These are phyloP conservation scores for Meyerozyma carpophila DNA, from an alignment of 1,139 yeast species.

Conservation along the genomic window DNA sequence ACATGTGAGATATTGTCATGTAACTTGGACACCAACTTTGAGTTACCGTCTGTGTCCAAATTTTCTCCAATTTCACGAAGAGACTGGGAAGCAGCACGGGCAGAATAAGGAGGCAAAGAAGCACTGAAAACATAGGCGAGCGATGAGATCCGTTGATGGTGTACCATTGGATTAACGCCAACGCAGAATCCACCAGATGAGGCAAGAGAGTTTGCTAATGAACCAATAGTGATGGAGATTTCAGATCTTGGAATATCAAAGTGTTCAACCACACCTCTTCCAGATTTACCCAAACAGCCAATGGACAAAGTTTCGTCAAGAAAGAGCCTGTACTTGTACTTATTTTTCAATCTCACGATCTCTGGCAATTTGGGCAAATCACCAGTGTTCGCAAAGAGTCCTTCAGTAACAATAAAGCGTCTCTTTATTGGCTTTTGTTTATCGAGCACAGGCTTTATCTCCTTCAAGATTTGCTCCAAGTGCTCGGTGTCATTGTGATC, in stretches of 20 bases:
- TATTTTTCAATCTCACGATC: conserved; percentile 69
- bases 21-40: conserved; percentile 23
- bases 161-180: conserved; percentile 78
- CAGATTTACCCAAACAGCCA: conserved; percentile 80
- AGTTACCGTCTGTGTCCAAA: conserved; percentile 31
- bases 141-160: conserved; percentile 88
- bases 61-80: conserved; percentile 33
- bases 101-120: conserved; percentile 88
- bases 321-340: conserved; percentile 78
- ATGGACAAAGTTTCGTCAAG: conserved; percentile 84
- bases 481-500: conserved; percentile 88
- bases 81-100: conserved; percentile 63
- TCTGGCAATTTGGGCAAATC: conserved; percentile 70
- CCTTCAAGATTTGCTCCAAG: conserved; percentile 61
- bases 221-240: conserved; percentile 81
- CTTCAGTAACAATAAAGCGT: conserved; percentile 88
- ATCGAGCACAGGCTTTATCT: conserved; percentile 58
- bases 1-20: conserved; percentile 19
- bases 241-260: conserved; percentile 58
- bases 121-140: conserved; percentile 93
- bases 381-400: conserved; percentile 76
- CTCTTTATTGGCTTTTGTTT: conserved; percentile 73
- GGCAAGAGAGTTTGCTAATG: conserved; percentile 79
- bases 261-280: conserved; percentile 81
- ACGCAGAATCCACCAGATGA: conserved; percentile 94